A percentile compares a stretch with the other conserved stretches of the same genome.
phyloP scores from a whole-genome alignment of 1,284 basidiomycete genomes.

The Boletus smithii region DNA sequence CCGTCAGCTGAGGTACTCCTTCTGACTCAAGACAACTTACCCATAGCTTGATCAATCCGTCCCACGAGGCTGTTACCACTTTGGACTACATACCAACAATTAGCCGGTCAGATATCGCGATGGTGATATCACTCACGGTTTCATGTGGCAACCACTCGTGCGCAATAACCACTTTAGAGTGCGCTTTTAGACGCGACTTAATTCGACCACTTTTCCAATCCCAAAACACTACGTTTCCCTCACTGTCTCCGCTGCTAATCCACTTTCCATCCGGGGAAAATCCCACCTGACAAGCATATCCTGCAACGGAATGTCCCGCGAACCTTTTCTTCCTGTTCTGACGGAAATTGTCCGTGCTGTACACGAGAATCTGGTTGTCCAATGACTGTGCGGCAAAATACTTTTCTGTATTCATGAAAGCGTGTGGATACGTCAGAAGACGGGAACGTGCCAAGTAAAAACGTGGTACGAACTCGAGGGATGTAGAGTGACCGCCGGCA shows the following conservation, averaged over 20 bases:
- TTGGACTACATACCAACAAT: conserved; percentile 63
- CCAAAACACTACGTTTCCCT: conserved; percentile 97
- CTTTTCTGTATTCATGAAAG: conserved; percentile 59
- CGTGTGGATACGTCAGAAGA: neutral
- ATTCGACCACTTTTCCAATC: conserved; percentile 98
- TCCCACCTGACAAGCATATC: conserved; percentile 94
- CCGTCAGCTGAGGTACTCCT: conserved; percentile 9
- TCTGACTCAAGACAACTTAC: conserved; percentile 35
- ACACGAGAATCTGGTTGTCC: conserved; percentile 97
- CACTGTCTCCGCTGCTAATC: conserved; percentile 93
- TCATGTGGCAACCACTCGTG: conserved; percentile 99
- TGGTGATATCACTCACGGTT: conserved; percentile 59
- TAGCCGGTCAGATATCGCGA: conserved; percentile 9
- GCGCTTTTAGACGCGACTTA: conserved; percentile 84
- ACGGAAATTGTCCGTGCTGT: conserved; percentile 94
- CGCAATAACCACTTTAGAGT: conserved; percentile 92
- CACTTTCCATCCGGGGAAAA: conserved; percentile 98
- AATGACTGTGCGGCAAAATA: conserved; percentile 97
- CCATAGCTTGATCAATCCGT: conserved; percentile 96
- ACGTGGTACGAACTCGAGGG: conserved; percentile 74
- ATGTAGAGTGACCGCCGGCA: conserved; percentile 95
- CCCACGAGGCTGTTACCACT: conserved; percentile 95
- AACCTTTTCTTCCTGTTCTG: conserved; percentile 99
- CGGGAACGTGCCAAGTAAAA: neutral
- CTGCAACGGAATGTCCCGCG: conserved; percentile 93